Evolutionary conservation across 2,329 filamentous ascomycete genomes (phyloP).

Genomic region (Celoporthe dispersa): DNA sequence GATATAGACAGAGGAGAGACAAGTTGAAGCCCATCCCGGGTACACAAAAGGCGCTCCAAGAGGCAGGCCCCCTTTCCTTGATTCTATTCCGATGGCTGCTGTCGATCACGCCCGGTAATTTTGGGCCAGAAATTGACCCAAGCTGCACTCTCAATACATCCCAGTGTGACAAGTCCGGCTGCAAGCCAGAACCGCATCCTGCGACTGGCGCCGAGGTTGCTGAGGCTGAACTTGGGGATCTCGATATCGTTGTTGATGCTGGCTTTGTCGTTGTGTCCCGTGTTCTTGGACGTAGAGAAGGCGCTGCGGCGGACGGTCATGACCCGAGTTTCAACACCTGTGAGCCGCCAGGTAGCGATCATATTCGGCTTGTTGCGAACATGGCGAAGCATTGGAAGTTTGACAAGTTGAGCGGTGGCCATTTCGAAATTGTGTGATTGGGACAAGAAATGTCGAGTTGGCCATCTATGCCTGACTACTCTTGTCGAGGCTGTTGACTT

Average conservation of each 20-base stretch:
- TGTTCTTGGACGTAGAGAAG: slow-evolving; percentile 6
- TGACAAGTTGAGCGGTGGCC: not conserved
- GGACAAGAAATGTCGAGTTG: not conserved
- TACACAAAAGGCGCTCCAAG: not conserved
- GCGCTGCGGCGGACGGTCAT: not conserved
- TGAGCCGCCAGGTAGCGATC: slow-evolving; percentile 4
- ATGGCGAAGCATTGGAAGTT: not conserved
- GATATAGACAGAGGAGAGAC: not conserved
- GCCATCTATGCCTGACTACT: not conserved
- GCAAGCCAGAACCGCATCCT: slow-evolving; percentile 29
- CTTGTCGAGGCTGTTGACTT: not conserved
- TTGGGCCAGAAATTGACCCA: slow-evolving; percentile 34
- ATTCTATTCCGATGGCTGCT: not conserved
- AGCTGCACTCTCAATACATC: slow-evolving; percentile 29
- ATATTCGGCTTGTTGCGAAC: not conserved
- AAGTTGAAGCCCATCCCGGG: not conserved
- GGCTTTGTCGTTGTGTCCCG: not conserved
- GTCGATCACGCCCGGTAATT: slow-evolving; percentile 30
- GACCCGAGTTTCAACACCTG: not conserved
- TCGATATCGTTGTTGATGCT: slow-evolving; percentile 26
- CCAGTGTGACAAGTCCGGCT: slow-evolving; percentile 29
- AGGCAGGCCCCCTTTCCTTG: not conserved
- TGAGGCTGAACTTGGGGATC: slow-evolving; percentile 33
- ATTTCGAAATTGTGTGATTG: not conserved
- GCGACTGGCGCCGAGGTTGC: slow-evolving; percentile 32